Evolutionary conservation across 805 yeast species (phyloP).

Genomic region (Millerozyma acaciae): DNA sequence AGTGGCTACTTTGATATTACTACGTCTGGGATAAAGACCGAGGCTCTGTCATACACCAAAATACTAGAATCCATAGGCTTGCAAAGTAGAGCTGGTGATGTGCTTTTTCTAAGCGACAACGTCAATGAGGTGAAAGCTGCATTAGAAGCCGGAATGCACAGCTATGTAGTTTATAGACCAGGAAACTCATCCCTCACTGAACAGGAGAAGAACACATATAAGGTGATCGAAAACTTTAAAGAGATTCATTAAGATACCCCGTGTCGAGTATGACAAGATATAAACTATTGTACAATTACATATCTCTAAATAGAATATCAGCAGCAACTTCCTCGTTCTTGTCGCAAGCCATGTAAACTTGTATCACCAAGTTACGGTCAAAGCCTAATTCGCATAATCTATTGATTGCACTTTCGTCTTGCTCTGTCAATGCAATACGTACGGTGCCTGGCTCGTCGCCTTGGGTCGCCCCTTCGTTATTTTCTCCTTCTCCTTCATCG

Average conservation of each 20-base stretch:
- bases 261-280: too few relatives aligned
- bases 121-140: slow-evolving; percentile 78
- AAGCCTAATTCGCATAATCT: slow-evolving; percentile 92
- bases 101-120: slow-evolving; percentile 78
- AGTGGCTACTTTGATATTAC: slow-evolving; percentile 80
- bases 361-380: slow-evolving; percentile 80
- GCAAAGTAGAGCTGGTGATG: slow-evolving; percentile 23
- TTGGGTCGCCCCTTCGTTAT: slow-evolving; percentile 38
- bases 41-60: slow-evolving; percentile 49
- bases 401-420: slow-evolving; percentile 84
- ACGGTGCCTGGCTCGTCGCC: slow-evolving; percentile 35
- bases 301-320: slow-evolving; percentile 68
- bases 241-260: too few relatives aligned
- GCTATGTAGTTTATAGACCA: slow-evolving; percentile 61
- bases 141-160: slow-evolving; percentile 52
- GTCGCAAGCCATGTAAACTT: slow-evolving; percentile 96
- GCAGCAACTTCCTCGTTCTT: slow-evolving; percentile 97
- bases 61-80: slow-evolving; percentile 47
- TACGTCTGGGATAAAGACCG: slow-evolving; percentile 73
- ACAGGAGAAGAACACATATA: slow-evolving; percentile 24
- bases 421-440: slow-evolving; percentile 64
- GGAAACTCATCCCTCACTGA: slow-evolving; percentile 60
- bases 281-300: slow-evolving; percentile 19
- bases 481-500: slow-evolving; percentile 33
- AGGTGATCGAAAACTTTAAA: slow-evolving; percentile 17